These are phyloP conservation scores for Sphagnurus paluster DNA, from an alignment of 1,284 basidiomycete genomes.

Conservation along the genomic window DNA sequence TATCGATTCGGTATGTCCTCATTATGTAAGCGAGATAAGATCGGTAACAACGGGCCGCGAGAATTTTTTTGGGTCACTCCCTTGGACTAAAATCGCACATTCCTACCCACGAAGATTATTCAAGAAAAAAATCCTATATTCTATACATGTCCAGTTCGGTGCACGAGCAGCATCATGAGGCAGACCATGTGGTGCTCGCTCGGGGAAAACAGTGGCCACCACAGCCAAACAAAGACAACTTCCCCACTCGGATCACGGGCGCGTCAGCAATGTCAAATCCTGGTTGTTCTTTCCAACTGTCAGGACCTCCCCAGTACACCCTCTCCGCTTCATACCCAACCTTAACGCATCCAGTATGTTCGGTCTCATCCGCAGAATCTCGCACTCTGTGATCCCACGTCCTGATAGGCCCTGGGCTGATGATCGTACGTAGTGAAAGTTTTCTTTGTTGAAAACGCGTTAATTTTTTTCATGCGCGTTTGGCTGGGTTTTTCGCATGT, in stretches of 20 bases:
- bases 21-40: slow-evolving; percentile 19
- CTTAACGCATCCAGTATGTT: slow-evolving; percentile 47
- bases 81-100: too few relatives aligned
- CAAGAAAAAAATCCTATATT: too few relatives aligned
- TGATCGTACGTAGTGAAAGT: slow-evolving; percentile 53
- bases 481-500: slow-evolving; percentile 4
- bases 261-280: slow-evolving; percentile 20
- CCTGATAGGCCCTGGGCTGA: slow-evolving; percentile 74
- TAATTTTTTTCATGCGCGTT: slow-evolving; percentile 19
- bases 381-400: slow-evolving; percentile 66
- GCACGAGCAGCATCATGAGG: background rate
- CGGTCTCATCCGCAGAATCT: slow-evolving; percentile 68
- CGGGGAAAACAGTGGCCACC: slow-evolving; percentile 12
- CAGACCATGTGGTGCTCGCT: slow-evolving; percentile 6
- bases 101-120: too few relatives aligned
- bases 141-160: too few relatives aligned
- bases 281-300: slow-evolving; percentile 9
- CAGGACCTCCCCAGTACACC: slow-evolving; percentile 1
- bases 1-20: slow-evolving; percentile 9
- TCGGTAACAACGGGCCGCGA: background rate
- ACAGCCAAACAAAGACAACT: slow-evolving; percentile 18
- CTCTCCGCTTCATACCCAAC: background rate
- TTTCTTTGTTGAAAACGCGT: slow-evolving; percentile 12
- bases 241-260: slow-evolving; percentile 20
- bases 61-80: background rate